Evolutionary conservation across 73 alveolate genomes (phyloP).

Genomic region (Halteria grandinella): DNA sequence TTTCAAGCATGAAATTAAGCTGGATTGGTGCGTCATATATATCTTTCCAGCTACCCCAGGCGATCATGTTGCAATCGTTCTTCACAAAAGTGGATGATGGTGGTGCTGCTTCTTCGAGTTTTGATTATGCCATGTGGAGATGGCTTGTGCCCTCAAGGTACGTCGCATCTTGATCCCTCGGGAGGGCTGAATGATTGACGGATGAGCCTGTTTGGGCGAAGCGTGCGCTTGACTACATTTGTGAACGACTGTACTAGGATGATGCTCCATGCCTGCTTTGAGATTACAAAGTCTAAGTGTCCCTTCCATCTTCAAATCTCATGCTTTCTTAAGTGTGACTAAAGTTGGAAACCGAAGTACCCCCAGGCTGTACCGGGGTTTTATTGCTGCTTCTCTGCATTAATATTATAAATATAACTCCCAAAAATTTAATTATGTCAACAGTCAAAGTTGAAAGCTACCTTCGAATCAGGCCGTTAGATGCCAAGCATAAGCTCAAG

Average conservation of each 20-base stretch:
- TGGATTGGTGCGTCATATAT: constrained; percentile 38
- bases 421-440: no score
- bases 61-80: constrained; percentile 40
- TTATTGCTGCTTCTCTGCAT: constrained; percentile 21
- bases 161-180: no score
- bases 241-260: no score
- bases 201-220: no score
- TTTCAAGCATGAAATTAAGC: constrained; percentile 20
- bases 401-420: no score
- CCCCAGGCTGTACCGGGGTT: no score
- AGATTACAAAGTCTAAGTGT: no score
- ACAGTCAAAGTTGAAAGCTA: not conserved
- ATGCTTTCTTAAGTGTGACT: constrained; percentile 1
- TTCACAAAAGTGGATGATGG: not conserved
- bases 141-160: no score
- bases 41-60: constrained; percentile 56
- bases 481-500: constrained; percentile 38
- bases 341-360: not conserved
- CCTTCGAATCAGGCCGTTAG: constrained; percentile 47
- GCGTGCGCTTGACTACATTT: no score
- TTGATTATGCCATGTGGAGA: not conserved
- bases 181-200: no score
- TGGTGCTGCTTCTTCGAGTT: not conserved
- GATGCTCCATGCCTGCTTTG: no score
- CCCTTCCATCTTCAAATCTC: not conserved